Percentiles rank a stretch among this genome's conserved stretches.
phyloP scores from a whole-genome alignment of 495 filamentous ascomycete genomes.

The Neurospora hispaniola region DNA sequence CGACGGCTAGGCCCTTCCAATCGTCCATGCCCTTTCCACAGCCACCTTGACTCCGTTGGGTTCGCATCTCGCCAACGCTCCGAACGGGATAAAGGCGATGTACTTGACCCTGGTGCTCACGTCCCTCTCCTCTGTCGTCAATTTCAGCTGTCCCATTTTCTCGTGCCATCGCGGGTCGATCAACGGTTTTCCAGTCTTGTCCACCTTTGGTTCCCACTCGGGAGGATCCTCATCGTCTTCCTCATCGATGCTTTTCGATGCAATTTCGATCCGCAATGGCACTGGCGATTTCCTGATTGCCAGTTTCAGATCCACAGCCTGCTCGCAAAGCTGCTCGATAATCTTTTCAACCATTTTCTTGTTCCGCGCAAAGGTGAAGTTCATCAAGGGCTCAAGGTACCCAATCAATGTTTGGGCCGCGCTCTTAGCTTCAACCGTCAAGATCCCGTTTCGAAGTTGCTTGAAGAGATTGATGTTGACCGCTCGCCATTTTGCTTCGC shows the following conservation, averaged over 20 bases:
- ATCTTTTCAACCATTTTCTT: not conserved
- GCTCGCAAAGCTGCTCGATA: slow-evolving; percentile 2
- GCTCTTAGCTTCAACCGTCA: not conserved
- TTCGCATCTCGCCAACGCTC: slow-evolving; percentile 5
- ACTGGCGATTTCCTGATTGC: not conserved
- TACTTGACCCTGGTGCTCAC: not conserved
- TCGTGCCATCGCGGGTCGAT: not conserved
- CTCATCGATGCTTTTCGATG: not conserved
- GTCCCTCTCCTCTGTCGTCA: not conserved
- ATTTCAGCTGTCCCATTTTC: not conserved
- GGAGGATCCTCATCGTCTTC: not conserved
- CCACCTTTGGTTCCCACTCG: slow-evolving; percentile 2
- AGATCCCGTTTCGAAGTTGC: not conserved
- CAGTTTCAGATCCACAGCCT: slow-evolving; percentile 9
- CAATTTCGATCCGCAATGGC: slow-evolving; percentile 6
- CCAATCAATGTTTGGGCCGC: not conserved
- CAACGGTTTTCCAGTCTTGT: not conserved
- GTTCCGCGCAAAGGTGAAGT: not conserved
- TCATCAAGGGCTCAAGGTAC: not conserved
- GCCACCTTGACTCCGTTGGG: not conserved
- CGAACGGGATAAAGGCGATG: slow-evolving; percentile 5
- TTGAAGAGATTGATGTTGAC: not conserved
- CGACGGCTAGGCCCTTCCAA: not conserved
- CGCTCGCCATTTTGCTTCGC: not conserved
- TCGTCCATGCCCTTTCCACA: not conserved